These are phyloP conservation scores for Didymella segeticola DNA, from an alignment of 2,329 filamentous ascomycete genomes.

Conservation along the genomic window DNA sequence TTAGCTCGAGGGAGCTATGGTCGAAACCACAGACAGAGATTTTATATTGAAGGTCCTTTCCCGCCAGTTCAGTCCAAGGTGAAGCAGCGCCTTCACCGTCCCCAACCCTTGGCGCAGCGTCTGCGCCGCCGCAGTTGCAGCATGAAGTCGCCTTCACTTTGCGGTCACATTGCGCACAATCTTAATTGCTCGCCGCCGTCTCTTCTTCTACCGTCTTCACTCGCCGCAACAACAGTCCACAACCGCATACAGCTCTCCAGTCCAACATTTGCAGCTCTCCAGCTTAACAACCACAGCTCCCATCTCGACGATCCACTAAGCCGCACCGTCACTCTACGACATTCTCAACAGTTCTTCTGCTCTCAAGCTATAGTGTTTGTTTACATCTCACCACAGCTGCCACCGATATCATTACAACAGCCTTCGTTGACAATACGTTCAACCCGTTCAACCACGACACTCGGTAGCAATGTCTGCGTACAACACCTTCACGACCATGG, in stretches of 20 bases:
- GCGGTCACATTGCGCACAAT: not conserved
- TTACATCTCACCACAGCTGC: not conserved
- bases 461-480: not conserved
- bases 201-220: too few species aligned
- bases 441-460: not conserved
- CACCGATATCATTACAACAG: not conserved
- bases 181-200: not conserved
- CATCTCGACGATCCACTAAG: not conserved
- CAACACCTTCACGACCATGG: not conserved
- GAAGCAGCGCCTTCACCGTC: slow-evolving; percentile 1
- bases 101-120: not conserved
- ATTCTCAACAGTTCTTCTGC: not conserved
- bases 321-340: not conserved
- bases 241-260: not conserved
- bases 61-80: not conserved
- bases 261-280: too few species aligned
- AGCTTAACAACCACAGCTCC: not conserved
- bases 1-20: too few species aligned
- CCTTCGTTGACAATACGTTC: not conserved
- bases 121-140: not conserved
- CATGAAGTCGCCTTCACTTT: not conserved
- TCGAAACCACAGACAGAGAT: too few species aligned
- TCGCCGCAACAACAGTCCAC: not conserved
- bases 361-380: not conserved
- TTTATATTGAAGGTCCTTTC: too few species aligned